Base-by-base conservation (phyloP, 305 asterid species). In the Lippia alba region DNA sequence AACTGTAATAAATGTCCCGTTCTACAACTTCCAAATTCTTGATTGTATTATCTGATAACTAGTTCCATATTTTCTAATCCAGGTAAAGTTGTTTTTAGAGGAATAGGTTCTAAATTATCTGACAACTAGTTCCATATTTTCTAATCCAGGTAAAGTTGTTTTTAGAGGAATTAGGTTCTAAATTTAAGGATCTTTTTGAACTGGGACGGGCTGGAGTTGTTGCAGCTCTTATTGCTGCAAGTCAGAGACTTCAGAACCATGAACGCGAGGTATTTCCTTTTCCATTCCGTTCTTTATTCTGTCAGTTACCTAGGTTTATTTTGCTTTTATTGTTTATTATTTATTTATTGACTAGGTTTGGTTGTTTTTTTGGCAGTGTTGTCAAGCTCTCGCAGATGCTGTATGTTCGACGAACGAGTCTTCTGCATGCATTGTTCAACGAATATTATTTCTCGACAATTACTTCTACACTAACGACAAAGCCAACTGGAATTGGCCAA, bases 151-250 rank as follows among this genome's bases (percentile, higher is more conserved):
- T 92, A 81, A 86, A 84, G 72, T 63, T 83, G 79, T 84, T 92
- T 64, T 90, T 87, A 75, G 93, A 82, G 81, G 98, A 89, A 80
- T 79, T 95, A 49, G 92, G 97, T 50, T 71, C 89, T 59, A 89
- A 82, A 68, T 86, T 92, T 71, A 74, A 78, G 79, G 76, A 84
- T 75, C 98, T 94, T 74, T 77, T 95, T 12, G 96, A 86, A 76
- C 80, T 83, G 87, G 97, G 98, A 53, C 85, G 80, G 80, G 70
- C 91, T 78, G 99, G 99, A 76, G 99, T 95, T 71, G 85, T 92
- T 80, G 99, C 97, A 57, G 90, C 95, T 74, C 75, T 95, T 64
- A 70, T 95, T 76, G 98, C 94, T 71, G 90, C 96, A 72, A 76
- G 90, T 75, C 92, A 92, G 79, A 90, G 87, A 76, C 96, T 89